Evolutionary conservation across 495 filamentous ascomycete species (phyloP), one percentile per base, ranked within the genome.

Genomic region (Platismatia glauca): DNA sequence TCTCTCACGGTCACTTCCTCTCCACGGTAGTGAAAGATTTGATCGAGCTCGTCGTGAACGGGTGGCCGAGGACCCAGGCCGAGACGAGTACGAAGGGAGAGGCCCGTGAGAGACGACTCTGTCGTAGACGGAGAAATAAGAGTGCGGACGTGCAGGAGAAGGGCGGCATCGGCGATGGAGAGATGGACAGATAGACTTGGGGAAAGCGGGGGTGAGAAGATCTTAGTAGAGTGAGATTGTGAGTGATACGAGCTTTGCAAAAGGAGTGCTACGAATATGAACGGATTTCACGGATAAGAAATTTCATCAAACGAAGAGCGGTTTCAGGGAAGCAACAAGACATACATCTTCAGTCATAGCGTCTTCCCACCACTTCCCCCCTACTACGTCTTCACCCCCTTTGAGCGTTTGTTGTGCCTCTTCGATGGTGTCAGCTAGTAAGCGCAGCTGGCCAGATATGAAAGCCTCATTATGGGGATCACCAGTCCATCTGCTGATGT

Each of bases 1-100:
- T 97, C 94, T 65, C 82, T 85, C 24, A 98, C 95, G 50, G 80
- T 84, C 0, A 97, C 92, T 53, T 92, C 87, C 56, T 83, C 77
- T 0, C 84, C 86, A n/a, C 75, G 73, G 72, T 81, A 87, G 6
- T 67, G 72, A 70, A 95, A 97, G 0, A 88, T 77, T 29, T 84
- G 78, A 46, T 89, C 86, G 13, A 82, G 81, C 74, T 97, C 91
- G 73, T 97, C 91, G 74, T 97, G 89, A 63, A 83, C 85, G 27
- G 81, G 85, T 24, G 78, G 80, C 57, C 82, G 73, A 59, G 71
- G 72, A 48, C 78, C 77, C 46, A 77, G 62, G 12, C 67, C 67
- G 7, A 88, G 69, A 11, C 81, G 75, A 35, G 84, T 82, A 31
- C 84, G 79, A 27, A 87, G 67, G 57, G 78, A 81, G 61, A 86